These are phyloP conservation scores for Papiliotrema flavescens DNA, from an alignment of 1,284 basidiomycete genomes.

Conservation along the genomic window DNA sequence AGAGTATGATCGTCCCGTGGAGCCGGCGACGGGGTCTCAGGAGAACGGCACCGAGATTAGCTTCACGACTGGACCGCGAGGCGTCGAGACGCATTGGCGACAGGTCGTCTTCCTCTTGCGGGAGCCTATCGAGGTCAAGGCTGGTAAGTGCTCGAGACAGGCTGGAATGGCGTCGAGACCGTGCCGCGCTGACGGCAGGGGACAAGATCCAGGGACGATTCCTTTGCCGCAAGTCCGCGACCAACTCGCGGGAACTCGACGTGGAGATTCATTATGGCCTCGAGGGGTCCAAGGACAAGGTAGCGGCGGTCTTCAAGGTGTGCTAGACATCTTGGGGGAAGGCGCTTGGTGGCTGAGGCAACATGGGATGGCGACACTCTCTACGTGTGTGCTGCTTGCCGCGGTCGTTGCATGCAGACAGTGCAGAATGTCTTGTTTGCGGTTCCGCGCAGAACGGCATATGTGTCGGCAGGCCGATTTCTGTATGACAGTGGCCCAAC, in stretches of 20 bases:
- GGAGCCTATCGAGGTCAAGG: constrained; percentile 67
- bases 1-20: constrained; percentile 15
- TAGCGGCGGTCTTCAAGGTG: constrained; percentile 36
- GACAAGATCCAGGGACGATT: constrained; percentile 75
- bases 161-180: not conserved
- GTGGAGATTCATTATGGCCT: constrained; percentile 74
- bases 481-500: no score
- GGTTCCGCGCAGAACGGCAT: no score
- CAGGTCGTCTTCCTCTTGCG: constrained; percentile 87
- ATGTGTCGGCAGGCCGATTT: no score
- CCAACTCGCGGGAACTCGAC: constrained; percentile 85
- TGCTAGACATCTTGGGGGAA: constrained; percentile 4
- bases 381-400: no score
- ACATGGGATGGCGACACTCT: no score
- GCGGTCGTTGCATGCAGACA: no score
- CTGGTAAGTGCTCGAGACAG: constrained; percentile 56
- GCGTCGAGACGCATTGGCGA: constrained; percentile 95
- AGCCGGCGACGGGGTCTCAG: not conserved
- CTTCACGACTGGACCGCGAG: constrained; percentile 84
- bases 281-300: constrained; percentile 2
- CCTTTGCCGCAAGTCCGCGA: constrained; percentile 71
- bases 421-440: no score
- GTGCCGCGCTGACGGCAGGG: constrained; percentile 51
- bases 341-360: no score
- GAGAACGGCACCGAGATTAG: constrained; percentile 54